phyloP scores from a whole-genome alignment of 306 rosid genomes.

The Phaseolus lunatus region DNA sequence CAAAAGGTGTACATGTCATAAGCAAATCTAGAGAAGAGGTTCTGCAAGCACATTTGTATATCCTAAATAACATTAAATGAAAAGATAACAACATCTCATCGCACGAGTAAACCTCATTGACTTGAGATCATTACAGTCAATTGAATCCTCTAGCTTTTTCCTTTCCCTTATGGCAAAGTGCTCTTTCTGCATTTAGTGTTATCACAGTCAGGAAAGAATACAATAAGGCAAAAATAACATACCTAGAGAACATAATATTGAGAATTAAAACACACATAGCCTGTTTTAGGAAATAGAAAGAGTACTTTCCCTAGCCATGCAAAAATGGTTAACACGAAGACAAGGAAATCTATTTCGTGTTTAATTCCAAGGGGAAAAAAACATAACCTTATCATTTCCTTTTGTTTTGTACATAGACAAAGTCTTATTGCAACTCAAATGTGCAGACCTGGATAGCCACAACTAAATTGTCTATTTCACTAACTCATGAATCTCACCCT shows the following conservation, averaged over 20 bases:
- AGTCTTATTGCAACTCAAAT: neutral
- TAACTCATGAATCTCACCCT: neutral
- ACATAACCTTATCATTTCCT: neutral
- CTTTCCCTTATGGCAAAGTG: conserved; percentile 76
- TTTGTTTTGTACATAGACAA: neutral
- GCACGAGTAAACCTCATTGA: conserved; percentile 95
- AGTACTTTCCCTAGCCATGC: neutral
- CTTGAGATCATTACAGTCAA: conserved; percentile 81
- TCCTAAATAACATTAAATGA: conserved; percentile 8
- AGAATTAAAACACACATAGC: too few species aligned
- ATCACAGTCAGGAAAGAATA: conserved; percentile 22
- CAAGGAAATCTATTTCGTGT: neutral
- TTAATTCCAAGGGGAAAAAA: neutral
- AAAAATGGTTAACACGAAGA: neutral
- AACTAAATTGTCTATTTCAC: conserved; percentile 4
- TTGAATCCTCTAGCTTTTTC: conserved; percentile 77
- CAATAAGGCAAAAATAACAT: neutral
- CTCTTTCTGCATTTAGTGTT: conserved; percentile 62
- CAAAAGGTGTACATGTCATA: too few species aligned
- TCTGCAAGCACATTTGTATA: too few species aligned
- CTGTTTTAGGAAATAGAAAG: conserved; percentile 25
- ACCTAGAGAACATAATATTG: neutral
- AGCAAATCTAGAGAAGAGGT: too few species aligned
- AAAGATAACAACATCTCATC: conserved; percentile 49
- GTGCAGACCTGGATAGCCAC: neutral